Conservation (phyloP, 345 rosid genomes). For the Populus nigra region DNA sequence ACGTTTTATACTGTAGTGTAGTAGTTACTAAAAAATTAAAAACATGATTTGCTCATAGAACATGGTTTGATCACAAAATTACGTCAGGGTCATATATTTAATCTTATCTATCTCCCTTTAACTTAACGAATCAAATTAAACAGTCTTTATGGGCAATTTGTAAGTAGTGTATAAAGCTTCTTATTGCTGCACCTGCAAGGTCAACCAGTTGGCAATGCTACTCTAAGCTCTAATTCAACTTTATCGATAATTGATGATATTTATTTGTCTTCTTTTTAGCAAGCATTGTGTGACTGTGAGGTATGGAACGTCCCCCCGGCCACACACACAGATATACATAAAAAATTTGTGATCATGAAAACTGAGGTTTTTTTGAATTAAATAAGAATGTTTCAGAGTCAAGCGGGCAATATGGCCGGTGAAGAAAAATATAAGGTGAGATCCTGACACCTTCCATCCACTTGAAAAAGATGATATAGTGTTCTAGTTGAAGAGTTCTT, state of each 20-base stretch:
- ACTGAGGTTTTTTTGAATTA: no score
- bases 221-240: neutral
- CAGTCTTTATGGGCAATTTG: neutral
- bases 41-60: no score
- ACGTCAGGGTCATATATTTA: no score
- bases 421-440: neutral
- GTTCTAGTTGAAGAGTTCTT: neutral
- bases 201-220: neutral
- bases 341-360: no score
- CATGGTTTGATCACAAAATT: no score
- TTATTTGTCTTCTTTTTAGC: neutral
- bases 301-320: neutral
- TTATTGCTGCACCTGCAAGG: neutral
- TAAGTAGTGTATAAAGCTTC: no score
- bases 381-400: no score
- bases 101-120: no score
- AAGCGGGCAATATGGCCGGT: no score
- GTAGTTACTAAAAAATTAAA: no score
- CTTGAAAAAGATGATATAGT: neutral
- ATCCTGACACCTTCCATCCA: slow-evolving; percentile 2
- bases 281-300: neutral
- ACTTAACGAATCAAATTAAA: no score
- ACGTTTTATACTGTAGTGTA: no score
- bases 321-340: neutral
- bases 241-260: neutral